These are phyloP conservation scores for Wickerhamiella slavikovae DNA, from an alignment of 805 yeast species.

Conservation along the genomic window DNA sequence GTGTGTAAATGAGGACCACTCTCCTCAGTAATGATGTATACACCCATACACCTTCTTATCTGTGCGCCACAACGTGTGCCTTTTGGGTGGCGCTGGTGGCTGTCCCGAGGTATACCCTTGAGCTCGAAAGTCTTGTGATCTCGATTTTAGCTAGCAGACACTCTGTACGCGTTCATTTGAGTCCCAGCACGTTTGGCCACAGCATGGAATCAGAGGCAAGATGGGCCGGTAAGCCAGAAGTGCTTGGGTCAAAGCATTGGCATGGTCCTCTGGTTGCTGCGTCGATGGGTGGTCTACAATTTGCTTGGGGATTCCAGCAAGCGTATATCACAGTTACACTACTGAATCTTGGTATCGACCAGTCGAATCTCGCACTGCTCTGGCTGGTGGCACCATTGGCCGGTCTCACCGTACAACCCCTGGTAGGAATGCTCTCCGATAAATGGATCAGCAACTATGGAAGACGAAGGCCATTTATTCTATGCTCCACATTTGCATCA, in stretches of 20 bases:
- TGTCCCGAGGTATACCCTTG: too few relatives aligned
- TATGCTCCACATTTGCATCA: conserved; percentile 33
- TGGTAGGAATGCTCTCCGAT: conserved; percentile 39
- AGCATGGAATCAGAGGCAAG: too few relatives aligned
- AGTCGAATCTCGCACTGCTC: conserved; percentile 31
- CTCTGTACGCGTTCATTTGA: too few relatives aligned
- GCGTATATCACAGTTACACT: conserved; percentile 42
- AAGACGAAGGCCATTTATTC: conserved; percentile 34
- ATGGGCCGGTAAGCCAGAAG: conserved; percentile 11
- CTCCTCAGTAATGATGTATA: too few relatives aligned
- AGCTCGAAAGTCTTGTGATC: too few relatives aligned
- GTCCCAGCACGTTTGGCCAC: too few relatives aligned
- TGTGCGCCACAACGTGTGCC: too few relatives aligned
- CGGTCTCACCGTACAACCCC: conserved; percentile 44
- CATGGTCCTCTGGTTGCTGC: conserved; percentile 13
- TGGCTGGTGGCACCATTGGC: conserved; percentile 53
- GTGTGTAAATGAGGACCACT: too few relatives aligned
- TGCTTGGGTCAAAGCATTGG: conserved; percentile 6
- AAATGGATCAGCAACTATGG: conserved; percentile 20
- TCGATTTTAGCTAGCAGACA: too few relatives aligned
- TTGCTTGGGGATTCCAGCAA: conserved; percentile 48
- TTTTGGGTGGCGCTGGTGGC: too few relatives aligned
- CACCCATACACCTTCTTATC: too few relatives aligned
- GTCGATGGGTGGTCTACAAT: conserved; percentile 35
- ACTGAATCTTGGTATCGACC: conserved; percentile 40